A percentile compares a stretch with the other conserved stretches of the same genome.
These are phyloP conservation scores for Pulveroboletus frians DNA, from an alignment of 768 basidiomycete genomes.

Conservation along the genomic window DNA sequence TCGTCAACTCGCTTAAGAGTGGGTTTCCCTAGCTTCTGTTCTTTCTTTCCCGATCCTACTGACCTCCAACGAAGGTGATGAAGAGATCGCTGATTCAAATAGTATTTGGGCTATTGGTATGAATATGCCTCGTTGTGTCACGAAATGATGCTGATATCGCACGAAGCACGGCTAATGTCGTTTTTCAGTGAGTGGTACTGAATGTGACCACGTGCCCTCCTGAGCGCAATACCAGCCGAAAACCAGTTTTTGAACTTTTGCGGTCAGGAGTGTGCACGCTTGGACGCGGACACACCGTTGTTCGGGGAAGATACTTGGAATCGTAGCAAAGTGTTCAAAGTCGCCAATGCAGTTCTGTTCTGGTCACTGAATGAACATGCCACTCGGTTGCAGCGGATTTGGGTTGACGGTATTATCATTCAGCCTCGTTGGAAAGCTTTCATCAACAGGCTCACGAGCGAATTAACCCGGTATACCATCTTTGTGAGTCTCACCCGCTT, in stretches of 20 bases:
- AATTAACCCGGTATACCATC: neutral
- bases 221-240: slow-evolving; percentile 1
- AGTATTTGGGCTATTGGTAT: slow-evolving; percentile 3
- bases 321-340: neutral
- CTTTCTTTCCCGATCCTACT: neutral
- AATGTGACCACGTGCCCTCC: neutral
- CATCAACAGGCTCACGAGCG: neutral
- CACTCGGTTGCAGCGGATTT: neutral
- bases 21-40: neutral
- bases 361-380: slow-evolving; percentile 11
- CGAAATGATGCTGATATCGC: neutral
- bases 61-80: neutral
- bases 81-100: neutral
- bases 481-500: neutral
- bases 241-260: slow-evolving; percentile 11
- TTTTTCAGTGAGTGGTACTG: neutral
- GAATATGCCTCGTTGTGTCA: neutral
- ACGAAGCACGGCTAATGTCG: slow-evolving; percentile 9
- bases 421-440: neutral
- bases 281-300: slow-evolving; percentile 1
- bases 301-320: slow-evolving; percentile 8
- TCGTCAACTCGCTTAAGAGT: slow-evolving; percentile 11
- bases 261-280: slow-evolving; percentile 10
- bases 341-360: neutral
- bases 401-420: neutral